Conservation (phyloP, 75 land plant genomes). For the Larix kaempferi region DNA sequence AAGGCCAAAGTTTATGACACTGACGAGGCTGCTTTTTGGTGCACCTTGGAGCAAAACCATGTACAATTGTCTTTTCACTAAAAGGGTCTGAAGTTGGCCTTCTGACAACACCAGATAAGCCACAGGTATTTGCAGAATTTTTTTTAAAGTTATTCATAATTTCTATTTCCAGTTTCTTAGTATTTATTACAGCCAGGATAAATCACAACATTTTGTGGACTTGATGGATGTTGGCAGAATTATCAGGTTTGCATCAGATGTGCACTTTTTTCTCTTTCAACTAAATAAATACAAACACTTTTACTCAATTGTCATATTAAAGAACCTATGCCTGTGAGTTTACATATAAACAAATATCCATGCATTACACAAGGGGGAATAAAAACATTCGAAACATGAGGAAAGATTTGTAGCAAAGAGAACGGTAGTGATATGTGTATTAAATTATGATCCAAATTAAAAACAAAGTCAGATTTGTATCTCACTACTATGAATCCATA, state of each 20-base stretch:
- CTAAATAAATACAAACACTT: too few relatives aligned
- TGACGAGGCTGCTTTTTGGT: constrained; percentile 3
- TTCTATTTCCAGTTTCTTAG: neutral
- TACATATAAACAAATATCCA: too few relatives aligned
- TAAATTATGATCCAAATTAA: too few relatives aligned
- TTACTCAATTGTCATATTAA: too few relatives aligned
- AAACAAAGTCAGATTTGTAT: too few relatives aligned
- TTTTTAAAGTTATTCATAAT: neutral
- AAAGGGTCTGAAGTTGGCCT: constrained; percentile 8
- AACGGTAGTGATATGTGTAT: too few relatives aligned
- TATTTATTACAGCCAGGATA: neutral
- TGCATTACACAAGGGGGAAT: too few relatives aligned
- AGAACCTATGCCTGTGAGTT: too few relatives aligned
- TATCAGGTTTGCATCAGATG: neutral
- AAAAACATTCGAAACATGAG: too few relatives aligned
- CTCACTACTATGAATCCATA: too few relatives aligned
- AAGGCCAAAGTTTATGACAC: constrained; percentile 13
- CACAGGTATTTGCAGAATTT: constrained; percentile 14
- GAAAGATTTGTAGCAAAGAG: too few relatives aligned
- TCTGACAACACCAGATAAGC: constrained; percentile 21
- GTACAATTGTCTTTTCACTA: constrained; percentile 13
- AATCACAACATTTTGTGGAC: neutral
- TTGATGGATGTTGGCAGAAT: neutral
- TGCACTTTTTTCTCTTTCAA: neutral
- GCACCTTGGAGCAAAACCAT: constrained; percentile 14